phyloP scores from a whole-genome alignment of 257 asterid genomes.

The Solanum clarkiae region DNA sequence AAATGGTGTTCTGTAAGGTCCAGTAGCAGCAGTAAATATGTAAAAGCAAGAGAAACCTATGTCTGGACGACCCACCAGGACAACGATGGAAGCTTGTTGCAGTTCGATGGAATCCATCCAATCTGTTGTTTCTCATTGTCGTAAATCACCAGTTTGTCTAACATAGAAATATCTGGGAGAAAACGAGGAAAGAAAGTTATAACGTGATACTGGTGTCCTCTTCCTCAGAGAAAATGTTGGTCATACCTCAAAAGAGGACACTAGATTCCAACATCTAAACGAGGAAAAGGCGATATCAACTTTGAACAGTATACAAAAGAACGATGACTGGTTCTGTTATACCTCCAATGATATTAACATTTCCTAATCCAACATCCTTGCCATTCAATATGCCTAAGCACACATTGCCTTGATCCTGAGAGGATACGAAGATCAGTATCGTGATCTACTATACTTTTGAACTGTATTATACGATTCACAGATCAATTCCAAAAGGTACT shows the following conservation, averaged over 20 bases:
- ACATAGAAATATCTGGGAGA: conserved; percentile 58
- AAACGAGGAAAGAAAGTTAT: background rate
- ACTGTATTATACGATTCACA: background rate
- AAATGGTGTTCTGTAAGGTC: background rate
- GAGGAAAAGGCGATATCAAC: background rate
- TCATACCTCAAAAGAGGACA: background rate
- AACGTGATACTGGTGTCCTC: background rate
- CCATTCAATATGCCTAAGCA: conserved; percentile 93
- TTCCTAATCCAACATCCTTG: conserved; percentile 48
- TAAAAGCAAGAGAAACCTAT: background rate
- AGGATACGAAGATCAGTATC: background rate
- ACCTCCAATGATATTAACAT: conserved; percentile 76
- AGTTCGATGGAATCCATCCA: conserved; percentile 58
- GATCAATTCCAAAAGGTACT: background rate
- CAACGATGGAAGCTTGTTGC: conserved; percentile 27
- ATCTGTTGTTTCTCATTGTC: conserved; percentile 59
- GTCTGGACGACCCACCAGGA: background rate
- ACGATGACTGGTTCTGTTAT: background rate
- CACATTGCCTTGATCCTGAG: conserved; percentile 64
- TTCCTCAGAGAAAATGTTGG: background rate
- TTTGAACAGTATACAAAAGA: background rate
- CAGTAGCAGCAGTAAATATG: background rate
- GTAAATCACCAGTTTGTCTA: conserved; percentile 77
- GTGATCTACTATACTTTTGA: background rate
- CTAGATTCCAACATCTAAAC: background rate